phyloP scores from a whole-genome alignment of 768 basidiomycete genomes.

The Cantharellus anzutake region DNA sequence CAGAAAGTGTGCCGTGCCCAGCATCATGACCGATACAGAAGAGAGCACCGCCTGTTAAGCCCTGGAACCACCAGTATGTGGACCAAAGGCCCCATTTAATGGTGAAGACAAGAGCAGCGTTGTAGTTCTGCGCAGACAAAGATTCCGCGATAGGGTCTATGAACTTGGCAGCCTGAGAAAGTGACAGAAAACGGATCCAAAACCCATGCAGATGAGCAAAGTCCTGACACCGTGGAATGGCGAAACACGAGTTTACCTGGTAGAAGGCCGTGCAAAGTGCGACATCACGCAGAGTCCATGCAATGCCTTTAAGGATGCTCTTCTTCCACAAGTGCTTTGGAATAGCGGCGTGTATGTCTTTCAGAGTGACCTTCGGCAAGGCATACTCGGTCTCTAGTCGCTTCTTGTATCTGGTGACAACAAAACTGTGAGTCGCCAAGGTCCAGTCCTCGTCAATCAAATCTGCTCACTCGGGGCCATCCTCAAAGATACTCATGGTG shows the following conservation, averaged over 20 bases:
- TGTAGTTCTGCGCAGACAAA: not conserved
- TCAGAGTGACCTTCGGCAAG: conserved; percentile 31
- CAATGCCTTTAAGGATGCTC: conserved; percentile 22
- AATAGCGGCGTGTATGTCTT: conserved; percentile 35
- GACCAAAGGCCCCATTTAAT: conserved; percentile 34
- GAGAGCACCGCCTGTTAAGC: conserved; percentile 76
- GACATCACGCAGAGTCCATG: conserved; percentile 29
- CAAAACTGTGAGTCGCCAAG: not conserved
- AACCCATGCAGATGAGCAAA: not conserved
- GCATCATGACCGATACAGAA: conserved; percentile 94
- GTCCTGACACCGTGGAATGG: not conserved
- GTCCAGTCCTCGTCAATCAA: not conserved
- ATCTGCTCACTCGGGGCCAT: not conserved
- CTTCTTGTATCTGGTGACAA: not conserved
- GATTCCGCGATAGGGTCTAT: not conserved
- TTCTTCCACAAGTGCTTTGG: conserved; percentile 33
- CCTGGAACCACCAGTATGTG: conserved; percentile 60
- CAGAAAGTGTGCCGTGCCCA: conserved; percentile 90
- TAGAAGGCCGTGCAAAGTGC: conserved; percentile 15
- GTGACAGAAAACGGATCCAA: not conserved
- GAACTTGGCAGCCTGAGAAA: not conserved
- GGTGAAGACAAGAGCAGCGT: conserved; percentile 21
- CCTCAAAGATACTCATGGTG: not conserved
- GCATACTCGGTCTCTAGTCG: conserved; percentile 28
- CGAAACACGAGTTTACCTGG: not conserved